These are phyloP conservation scores for Pichia sp. DNA, from an alignment of 1,139 yeast genomes.

Conservation along the genomic window DNA sequence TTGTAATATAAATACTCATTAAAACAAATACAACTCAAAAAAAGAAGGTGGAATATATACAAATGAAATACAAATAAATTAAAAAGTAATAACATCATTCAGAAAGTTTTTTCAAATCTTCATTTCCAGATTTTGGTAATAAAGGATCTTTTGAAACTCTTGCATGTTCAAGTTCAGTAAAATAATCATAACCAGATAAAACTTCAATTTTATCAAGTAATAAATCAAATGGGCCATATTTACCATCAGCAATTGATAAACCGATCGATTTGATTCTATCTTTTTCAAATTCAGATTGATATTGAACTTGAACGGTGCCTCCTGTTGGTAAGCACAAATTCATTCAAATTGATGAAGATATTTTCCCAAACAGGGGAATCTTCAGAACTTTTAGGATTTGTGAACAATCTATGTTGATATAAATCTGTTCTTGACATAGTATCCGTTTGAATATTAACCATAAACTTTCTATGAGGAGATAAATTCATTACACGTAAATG, in stretches of 20 bases:
- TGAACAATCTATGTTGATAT: conserved; percentile 74
- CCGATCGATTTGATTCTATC: conserved; percentile 69
- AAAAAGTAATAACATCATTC: not conserved
- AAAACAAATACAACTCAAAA: too few species aligned
- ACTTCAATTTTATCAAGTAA: conserved; percentile 72
- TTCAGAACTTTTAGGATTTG: conserved; percentile 28
- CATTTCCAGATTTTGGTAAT: conserved; percentile 3
- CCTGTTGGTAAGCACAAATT: conserved; percentile 76
- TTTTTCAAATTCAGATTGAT: conserved; percentile 50
- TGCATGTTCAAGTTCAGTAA: conserved; percentile 35
- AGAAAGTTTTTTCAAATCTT: conserved; percentile 2
- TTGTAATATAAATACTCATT: too few species aligned
- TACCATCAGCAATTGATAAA: conserved; percentile 71
- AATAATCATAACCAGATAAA: conserved; percentile 49
- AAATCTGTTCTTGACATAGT: conserved; percentile 73
- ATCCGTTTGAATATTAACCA: conserved; percentile 76
- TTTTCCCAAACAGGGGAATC: conserved; percentile 55
- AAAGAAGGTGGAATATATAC: too few species aligned
- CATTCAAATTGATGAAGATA: conserved; percentile 67
- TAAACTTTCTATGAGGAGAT: conserved; percentile 43
- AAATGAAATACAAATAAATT: too few species aligned
- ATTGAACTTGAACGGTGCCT: conserved; percentile 70
- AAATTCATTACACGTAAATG: conserved; percentile 59
- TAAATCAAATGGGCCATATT: conserved; percentile 69
- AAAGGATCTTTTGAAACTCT: conserved; percentile 18